Percentiles rank a stretch among this genome's conserved stretches.
Evolutionary conservation across 257 asterid species (phyloP).

Genomic region (Solanum boliviense): DNA sequence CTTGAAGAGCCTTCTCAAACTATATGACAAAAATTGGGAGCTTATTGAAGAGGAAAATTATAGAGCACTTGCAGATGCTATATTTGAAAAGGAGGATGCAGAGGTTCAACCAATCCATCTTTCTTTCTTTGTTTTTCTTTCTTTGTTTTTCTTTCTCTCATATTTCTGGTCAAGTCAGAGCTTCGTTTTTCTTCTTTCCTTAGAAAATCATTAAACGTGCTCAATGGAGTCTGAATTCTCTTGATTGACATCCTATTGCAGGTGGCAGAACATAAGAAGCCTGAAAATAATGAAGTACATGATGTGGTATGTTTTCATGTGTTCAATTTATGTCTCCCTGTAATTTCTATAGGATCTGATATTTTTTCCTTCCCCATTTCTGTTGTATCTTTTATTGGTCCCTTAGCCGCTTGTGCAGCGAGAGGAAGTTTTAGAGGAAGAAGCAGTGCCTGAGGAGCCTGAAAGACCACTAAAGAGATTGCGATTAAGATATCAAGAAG

Average conservation of each 20-base stretch:
- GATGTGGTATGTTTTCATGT: background rate
- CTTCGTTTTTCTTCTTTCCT: background rate
- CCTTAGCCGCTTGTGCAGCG: slow-evolving; percentile 2
- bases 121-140: background rate
- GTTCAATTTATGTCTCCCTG: background rate
- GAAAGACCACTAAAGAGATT: slow-evolving; percentile 53
- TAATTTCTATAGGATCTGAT: background rate
- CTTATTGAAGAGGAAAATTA: slow-evolving; percentile 14
- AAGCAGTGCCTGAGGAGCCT: slow-evolving; percentile 40
- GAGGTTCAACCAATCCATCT: slow-evolving; percentile 5
- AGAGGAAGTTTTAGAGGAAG: slow-evolving; percentile 28
- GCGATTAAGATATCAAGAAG: slow-evolving; percentile 36
- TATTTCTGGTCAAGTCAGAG: background rate
- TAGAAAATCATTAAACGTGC: background rate
- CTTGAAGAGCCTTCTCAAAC: slow-evolving; percentile 12
- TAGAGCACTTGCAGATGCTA: slow-evolving; percentile 14
- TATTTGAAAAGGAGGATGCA: slow-evolving; percentile 11
- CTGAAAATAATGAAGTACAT: slow-evolving; percentile 4
- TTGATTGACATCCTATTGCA: background rate
- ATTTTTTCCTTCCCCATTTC: background rate
- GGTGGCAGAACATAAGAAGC: background rate
- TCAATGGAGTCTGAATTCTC: background rate
- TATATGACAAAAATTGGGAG: slow-evolving; percentile 14
- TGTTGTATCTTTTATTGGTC: background rate
- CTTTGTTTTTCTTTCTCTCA: background rate